Base-by-base conservation (phyloP, 2,329 filamentous ascomycete genomes). In the Calonectria naviculata region DNA sequence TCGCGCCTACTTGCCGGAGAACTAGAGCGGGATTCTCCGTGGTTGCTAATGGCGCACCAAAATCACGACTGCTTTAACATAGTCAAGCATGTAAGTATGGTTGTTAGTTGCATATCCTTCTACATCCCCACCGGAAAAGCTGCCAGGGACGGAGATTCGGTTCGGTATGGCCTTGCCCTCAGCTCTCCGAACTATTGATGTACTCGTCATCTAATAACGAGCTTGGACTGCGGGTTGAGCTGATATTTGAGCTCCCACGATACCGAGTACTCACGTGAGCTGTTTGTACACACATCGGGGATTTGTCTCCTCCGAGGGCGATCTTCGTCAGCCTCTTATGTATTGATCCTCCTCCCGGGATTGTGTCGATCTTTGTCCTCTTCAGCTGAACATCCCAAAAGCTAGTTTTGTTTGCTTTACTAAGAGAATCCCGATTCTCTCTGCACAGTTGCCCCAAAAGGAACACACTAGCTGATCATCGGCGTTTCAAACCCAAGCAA, bases 401-500 rank as follows among this genome's bases (percentile, higher is more conserved):
- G 24, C 21, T 17, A 26, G 29, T 47, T 21, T n/a, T 21, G 28
- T 13, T 36, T 24, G n/a, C 29, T n/a, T 34, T 21, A 36, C 24
- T 13, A 3, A 7, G 31, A 54, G n/a, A n/a, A n/a, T n/a, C n/a
- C n/a, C n/a, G n/a, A n/a, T n/a, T 24, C 9, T 29, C 34, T 54
- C 19, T 36, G 26, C 21, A 36, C 24, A 47, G 24, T 6, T 7
- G 10, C 13, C 44, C 24, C 10, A 47, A 13, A 47, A 47, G 44
- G 24, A 47, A 17, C n/a, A 24, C 29, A 54, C 49, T 21, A 54
- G 29, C 5, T 26, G 26, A 4, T 54, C 8, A 24, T 42, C 54
- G 54, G 54, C 5, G 54, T 60, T 60, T 60, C 54, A 60, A 26
- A 38, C 36, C 34, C 49, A 54, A 12, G 49, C 49, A 67, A 62